Base-by-base conservation (phyloP, 1,139 yeast species). In the Taphrina wiesneri region DNA sequence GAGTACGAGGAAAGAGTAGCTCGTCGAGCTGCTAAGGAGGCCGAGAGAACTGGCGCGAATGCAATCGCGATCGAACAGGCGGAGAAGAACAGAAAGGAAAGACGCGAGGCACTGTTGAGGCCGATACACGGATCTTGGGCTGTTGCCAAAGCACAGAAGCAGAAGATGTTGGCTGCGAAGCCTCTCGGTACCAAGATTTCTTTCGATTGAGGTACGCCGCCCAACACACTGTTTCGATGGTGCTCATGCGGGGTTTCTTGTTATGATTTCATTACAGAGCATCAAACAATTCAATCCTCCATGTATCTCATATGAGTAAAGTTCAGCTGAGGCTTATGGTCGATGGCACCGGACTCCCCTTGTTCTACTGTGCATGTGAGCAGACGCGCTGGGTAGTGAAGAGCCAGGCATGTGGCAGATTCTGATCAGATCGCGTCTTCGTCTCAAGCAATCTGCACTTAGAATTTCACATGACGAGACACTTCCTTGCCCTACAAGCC, bases 101-200 rank as follows among this genome's bases (percentile, higher is more conserved):
- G 53, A 26, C 51, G 70, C 61, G 65, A 65, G 15, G 59, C 67
- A 54, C 72, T 70, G 9, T 73, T 71, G 52, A 71, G 72, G 51
- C 75, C 79, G 19, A 75, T 90, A 67, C 99, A 93, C 83, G 99
- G 99, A 19, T 93, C 99, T 1, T 93, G 99, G 99, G 86, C 85
- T 72, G 99, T 99, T 13, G 65, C 63, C 30, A 88, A 66, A 88
- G 89, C 77, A 86, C 87, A 74, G 83, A 85, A 71, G 63, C 70
- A 70, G 56, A 70, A 69, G 59, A 61, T 70, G 45, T 75, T 80
- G 69, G 83, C 84, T 76, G 84, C 84, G 68, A 85, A 83, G 61
- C 86, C 87, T 73, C 77, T 81, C 62, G 99, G 98, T 74, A 92
- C 90, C 78, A 93, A 92, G 80, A 83, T 88, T 72, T 85, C 82